Conservation (phyloP, 257 asterid genomes). For the Prunella vulgaris region DNA sequence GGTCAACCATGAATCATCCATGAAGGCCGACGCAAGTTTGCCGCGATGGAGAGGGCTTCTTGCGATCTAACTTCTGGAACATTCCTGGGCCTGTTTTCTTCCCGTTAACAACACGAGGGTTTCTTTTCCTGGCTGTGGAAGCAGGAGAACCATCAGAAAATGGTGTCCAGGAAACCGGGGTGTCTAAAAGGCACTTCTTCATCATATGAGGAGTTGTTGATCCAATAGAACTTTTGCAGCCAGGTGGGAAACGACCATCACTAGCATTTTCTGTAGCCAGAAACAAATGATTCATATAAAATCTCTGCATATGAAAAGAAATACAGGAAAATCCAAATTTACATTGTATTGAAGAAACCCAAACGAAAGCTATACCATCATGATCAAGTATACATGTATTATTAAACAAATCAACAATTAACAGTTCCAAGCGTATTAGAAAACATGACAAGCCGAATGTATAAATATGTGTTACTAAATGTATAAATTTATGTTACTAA, state of each 20-base stretch:
- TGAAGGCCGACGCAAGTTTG: too few species aligned
- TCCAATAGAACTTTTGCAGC: slow-evolving; percentile 36
- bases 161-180: slow-evolving; percentile 25
- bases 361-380: background rate
- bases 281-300: background rate
- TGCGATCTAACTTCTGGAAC: slow-evolving; percentile 69
- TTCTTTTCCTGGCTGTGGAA: slow-evolving; percentile 50
- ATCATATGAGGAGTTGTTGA: slow-evolving; percentile 37
- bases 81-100: slow-evolving; percentile 45
- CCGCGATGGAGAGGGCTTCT: slow-evolving; percentile 57
- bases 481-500: too few species aligned
- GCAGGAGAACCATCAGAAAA: slow-evolving; percentile 40
- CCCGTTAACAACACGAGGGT: slow-evolving; percentile 26
- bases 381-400: background rate
- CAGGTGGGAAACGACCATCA: slow-evolving; percentile 45
- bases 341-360: background rate
- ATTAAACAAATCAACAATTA: background rate
- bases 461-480: too few species aligned
- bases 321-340: background rate
- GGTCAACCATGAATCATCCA: too few species aligned
- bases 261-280: slow-evolving; percentile 46
- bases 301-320: background rate
- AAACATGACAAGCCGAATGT: background rate
- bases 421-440: background rate
- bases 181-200: slow-evolving; percentile 29